Base-by-base conservation (phyloP, 1,139 yeast genomes). In the Taphrina pruni region DNA sequence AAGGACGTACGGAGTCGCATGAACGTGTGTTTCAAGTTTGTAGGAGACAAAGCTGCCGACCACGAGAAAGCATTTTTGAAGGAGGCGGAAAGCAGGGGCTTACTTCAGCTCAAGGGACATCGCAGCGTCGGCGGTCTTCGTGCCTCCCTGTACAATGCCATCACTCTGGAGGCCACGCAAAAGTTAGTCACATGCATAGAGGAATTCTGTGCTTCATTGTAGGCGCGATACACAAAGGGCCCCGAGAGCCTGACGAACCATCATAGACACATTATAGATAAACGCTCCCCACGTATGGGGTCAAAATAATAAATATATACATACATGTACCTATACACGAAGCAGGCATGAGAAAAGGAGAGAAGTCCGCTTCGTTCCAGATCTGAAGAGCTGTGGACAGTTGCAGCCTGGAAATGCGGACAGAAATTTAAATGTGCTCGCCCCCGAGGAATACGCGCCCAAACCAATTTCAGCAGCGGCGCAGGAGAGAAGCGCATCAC, bases 111-210 rank as follows among this genome's bases (percentile, higher is more conserved):
- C 75, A 91, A 93, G 80, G 99, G 99, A 38, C 98, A 94, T 78
- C 86, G 99, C 78, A 90, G 97, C 9, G 98, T 94, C 61, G 98
- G 98, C 61, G 99, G 99, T 51, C 89, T 93, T 81, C 88, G 99
- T 79, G 94, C 96, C 26, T 92, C 97, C 14, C 82, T 92, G 70
- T 90, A 94, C 79, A 94, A 94, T 76, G 97, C 98, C 14, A 90
- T 94, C 60, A 78, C 87, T 9, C 81, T 86, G 66, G 82, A 84
- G 60, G 87, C 94, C 74, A 88, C 88, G 38, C 82, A 87, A 71
- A 76, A 81, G 66, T 82, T 92, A 74, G 87, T 83, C 51, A 80
- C 83, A 48, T 90, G 85, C 75, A 81, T 91, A 66, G 79, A 82
- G 38, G 83, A 85, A 64, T 94, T 92, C 80, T 96, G 89, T 60